These are phyloP conservation scores for Trichophyton schoenleinii DNA, from an alignment of 2,329 filamentous ascomycete genomes.

Conservation along the genomic window DNA sequence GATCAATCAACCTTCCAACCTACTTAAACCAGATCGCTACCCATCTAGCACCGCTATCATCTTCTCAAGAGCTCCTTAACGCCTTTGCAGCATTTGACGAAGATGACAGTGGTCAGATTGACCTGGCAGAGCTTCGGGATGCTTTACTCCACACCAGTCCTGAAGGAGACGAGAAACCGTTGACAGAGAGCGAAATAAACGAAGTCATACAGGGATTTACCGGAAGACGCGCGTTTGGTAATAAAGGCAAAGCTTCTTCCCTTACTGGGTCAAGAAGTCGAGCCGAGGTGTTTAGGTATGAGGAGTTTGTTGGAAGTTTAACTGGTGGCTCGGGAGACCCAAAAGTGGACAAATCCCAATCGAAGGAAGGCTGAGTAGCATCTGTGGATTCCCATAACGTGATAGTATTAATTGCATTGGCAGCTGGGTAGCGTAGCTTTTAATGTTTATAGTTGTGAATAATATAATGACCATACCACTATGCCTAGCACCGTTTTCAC, in stretches of 20 bases:
- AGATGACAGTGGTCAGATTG: conserved; percentile 86
- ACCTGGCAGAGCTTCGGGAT: conserved; percentile 67
- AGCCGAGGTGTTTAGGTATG: conserved; percentile 85
- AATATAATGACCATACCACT: background rate
- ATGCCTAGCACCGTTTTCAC: background rate
- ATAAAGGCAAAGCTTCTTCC: conserved; percentile 34
- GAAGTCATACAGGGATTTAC: conserved; percentile 79
- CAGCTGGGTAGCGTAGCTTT: background rate
- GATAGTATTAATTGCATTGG: background rate
- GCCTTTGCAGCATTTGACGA: conserved; percentile 94
- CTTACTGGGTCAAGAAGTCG: conserved; percentile 46
- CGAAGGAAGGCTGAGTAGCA: conserved; percentile 11
- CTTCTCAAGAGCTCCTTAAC: conserved; percentile 66
- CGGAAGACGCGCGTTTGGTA: conserved; percentile 69
- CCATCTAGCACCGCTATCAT: conserved; percentile 61
- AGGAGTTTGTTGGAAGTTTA: conserved; percentile 71
- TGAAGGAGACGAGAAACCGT: conserved; percentile 50
- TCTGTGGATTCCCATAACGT: background rate
- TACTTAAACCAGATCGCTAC: conserved; percentile 75
- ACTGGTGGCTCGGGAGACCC: conserved; percentile 38
- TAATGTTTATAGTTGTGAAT: background rate
- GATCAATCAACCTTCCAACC: conserved; percentile 67
- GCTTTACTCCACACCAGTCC: conserved; percentile 71
- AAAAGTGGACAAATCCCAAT: background rate
- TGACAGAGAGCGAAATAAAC: conserved; percentile 67